These are phyloP conservation scores for Podosphaera fusca DNA, from an alignment of 2,329 filamentous ascomycete genomes.

Conservation along the genomic window DNA sequence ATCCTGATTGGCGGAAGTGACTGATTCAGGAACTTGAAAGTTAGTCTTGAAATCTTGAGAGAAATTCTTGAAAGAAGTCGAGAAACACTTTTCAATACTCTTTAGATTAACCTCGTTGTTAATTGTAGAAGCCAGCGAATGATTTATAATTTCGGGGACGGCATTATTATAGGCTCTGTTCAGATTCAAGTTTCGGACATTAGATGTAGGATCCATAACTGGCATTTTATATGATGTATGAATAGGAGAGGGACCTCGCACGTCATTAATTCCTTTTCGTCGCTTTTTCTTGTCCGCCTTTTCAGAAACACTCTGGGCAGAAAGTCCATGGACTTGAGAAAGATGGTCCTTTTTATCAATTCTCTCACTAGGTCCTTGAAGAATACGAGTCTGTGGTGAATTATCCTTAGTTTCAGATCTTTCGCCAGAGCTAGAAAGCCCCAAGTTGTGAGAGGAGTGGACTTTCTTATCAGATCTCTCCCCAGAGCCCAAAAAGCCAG, in stretches of 20 bases:
- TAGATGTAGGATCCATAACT: constrained; percentile 14
- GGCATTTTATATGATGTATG: constrained; percentile 12
- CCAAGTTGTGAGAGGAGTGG: too few species aligned
- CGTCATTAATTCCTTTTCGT: constrained; percentile 35
- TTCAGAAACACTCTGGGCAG: constrained; percentile 19
- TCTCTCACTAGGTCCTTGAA: constrained; percentile 2
- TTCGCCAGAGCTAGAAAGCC: too few species aligned
- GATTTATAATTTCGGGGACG: constrained; percentile 4
- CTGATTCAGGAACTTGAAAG: constrained; percentile 36
- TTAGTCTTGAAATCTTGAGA: constrained; percentile 45
- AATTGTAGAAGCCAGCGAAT: constrained; percentile 9
- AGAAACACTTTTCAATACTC: constrained; percentile 26
- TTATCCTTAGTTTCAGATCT: too few species aligned
- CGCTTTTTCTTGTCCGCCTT: constrained; percentile 46
- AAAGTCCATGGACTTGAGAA: constrained; percentile 9
- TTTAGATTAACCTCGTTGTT: constrained; percentile 23
- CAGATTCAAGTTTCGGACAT: constrained; percentile 10
- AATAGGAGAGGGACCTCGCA: constrained; percentile 6
- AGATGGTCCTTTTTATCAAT: constrained; percentile 4
- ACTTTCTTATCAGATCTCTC: too few species aligned
- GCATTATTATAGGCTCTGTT: constrained; percentile 7
- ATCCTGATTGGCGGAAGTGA: constrained; percentile 42
- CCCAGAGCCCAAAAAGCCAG: too few species aligned
- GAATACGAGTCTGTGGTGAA: too few species aligned
- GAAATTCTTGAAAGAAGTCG: constrained; percentile 35